A percentile compares a stretch with the other conserved stretches of the same genome.
Conservation (phyloP, 2,329 filamentous ascomycete genomes). For the Botrytis hyacinthi region DNA sequence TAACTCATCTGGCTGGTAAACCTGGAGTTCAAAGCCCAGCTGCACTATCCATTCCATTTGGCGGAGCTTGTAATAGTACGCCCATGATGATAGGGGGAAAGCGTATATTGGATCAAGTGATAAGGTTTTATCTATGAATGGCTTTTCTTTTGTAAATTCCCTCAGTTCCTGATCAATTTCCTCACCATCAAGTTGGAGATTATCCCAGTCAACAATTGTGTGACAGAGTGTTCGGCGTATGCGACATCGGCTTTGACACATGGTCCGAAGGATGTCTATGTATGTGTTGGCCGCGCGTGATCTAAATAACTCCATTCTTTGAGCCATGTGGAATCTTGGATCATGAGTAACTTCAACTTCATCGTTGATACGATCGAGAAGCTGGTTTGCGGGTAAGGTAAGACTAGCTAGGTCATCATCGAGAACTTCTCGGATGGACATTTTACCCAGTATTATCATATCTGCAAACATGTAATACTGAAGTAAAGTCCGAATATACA, state of each 20-base stretch:
- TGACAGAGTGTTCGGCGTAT: constrained; percentile 88
- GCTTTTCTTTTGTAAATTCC: constrained; percentile 57
- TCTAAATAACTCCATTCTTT: constrained; percentile 69
- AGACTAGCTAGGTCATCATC: constrained; percentile 78
- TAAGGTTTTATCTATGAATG: constrained; percentile 49
- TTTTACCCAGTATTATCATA: constrained; percentile 64
- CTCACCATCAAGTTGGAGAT: constrained; percentile 77
- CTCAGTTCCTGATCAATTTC: constrained; percentile 70
- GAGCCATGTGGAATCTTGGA: constrained; percentile 68
- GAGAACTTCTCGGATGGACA: constrained; percentile 71
- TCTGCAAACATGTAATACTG: constrained; percentile 74
- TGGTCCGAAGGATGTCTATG: constrained; percentile 76
- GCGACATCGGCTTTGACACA: constrained; percentile 88
- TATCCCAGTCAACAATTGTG: constrained; percentile 78
- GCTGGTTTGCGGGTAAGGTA: constrained; percentile 66
- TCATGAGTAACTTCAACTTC: constrained; percentile 72
- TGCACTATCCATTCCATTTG: constrained; percentile 86
- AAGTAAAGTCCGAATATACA: constrained; percentile 78
- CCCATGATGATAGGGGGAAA: constrained; percentile 82
- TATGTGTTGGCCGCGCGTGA: constrained; percentile 66
- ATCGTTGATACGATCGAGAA: constrained; percentile 74
- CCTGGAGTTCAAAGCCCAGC: constrained; percentile 88
- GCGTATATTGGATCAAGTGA: constrained; percentile 58
- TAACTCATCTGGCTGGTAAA: constrained; percentile 84
- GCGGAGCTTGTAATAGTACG: constrained; percentile 83